Conservation (phyloP, 1,139 yeast species). For the Magnusiomyces magnusii region DNA sequence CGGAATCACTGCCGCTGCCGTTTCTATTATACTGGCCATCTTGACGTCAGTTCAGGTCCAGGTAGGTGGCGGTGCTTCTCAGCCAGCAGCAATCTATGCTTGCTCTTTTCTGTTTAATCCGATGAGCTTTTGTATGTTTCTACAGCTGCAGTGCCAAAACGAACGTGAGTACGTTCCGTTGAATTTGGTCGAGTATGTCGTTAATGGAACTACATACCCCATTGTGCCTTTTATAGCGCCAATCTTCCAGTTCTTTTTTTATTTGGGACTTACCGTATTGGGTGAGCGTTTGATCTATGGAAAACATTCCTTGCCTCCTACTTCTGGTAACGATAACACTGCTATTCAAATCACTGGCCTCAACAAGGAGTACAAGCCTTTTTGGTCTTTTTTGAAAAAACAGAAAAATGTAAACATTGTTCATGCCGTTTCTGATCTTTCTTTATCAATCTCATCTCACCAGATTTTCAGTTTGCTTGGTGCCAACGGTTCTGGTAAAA, state of each 20-base stretch:
- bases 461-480: conserved; percentile 34
- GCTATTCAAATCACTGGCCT: conserved; percentile 22
- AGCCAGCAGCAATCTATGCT: conserved; percentile 26
- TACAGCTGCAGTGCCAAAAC: conserved; percentile 28
- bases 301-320: conserved; percentile 12
- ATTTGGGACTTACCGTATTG: conserved; percentile 23
- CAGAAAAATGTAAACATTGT: conserved; percentile 19
- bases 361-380: conserved; percentile 23
- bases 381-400: background rate
- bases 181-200: conserved; percentile 27
- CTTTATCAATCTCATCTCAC: conserved; percentile 26
- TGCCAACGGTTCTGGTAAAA: conserved; percentile 37
- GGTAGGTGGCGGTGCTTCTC: conserved; percentile 24
- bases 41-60: conserved; percentile 30
- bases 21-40: conserved; percentile 31
- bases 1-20: conserved; percentile 32
- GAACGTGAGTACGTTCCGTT: conserved; percentile 22
- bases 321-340: conserved; percentile 17
- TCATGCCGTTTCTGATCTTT: conserved; percentile 30
- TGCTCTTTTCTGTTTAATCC: conserved; percentile 34
- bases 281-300: conserved; percentile 28
- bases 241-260: conserved; percentile 27
- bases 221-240: conserved; percentile 31
- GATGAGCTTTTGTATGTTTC: conserved; percentile 31
- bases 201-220: conserved; percentile 25